A percentile compares a stretch with the other conserved stretches of the same genome.
Conservation (phyloP, 2,329 filamentous ascomycete genomes). For the Talaromyces sp. region DNA sequence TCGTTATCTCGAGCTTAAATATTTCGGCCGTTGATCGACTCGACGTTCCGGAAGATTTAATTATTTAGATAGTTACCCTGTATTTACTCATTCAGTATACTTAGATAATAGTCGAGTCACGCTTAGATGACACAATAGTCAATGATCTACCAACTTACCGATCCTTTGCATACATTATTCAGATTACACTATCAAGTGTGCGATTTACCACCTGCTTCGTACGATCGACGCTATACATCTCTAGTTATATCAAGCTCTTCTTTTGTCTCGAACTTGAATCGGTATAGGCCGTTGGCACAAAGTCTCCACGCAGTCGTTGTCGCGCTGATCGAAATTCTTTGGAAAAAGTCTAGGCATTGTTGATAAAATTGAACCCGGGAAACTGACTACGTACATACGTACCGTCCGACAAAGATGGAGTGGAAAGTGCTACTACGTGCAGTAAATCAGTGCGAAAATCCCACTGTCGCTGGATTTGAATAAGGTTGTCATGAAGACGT, state of each 20-base stretch:
- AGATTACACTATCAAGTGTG: too few relatives aligned
- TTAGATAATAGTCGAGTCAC: not conserved
- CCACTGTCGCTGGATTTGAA: not conserved
- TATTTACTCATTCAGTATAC: too few relatives aligned
- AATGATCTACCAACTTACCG: not conserved
- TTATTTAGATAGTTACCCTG: not conserved
- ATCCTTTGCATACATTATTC: not conserved
- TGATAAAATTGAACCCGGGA: not conserved
- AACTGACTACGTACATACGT: too few relatives aligned
- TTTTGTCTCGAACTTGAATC: not conserved
- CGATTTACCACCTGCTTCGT: not conserved
- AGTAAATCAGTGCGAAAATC: not conserved
- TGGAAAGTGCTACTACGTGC: not conserved
- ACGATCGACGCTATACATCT: not conserved
- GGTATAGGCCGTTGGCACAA: not conserved
- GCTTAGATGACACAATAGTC: not conserved
- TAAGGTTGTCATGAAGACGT: not conserved
- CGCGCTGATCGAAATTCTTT: not conserved
- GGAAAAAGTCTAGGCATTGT: not conserved
- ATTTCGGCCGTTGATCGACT: conserved; percentile 33
- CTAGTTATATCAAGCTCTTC: not conserved
- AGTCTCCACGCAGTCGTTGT: not conserved
- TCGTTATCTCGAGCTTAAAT: conserved; percentile 49
- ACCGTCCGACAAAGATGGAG: not conserved
- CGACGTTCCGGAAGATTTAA: not conserved